Percentiles rank a stretch among this genome's conserved stretches.
Conservation (phyloP, 805 yeast species). For the Hanseniaspora osmophila region DNA sequence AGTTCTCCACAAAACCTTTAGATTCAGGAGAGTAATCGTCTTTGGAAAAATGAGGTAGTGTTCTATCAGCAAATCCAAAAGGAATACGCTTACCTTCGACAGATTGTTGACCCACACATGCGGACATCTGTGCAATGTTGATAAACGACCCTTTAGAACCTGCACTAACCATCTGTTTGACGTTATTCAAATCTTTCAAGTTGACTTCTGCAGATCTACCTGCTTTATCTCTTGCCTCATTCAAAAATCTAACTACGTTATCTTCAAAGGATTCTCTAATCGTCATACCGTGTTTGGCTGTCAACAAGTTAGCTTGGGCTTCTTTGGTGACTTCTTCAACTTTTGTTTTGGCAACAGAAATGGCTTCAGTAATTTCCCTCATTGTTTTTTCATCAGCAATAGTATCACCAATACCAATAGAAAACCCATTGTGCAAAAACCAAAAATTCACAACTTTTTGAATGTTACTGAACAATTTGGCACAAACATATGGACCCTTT, state of each 20-base stretch:
- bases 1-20: conserved; percentile 93
- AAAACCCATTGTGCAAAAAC: conserved; percentile 92
- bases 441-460: conserved; percentile 94
- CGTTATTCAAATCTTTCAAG: conserved; percentile 86
- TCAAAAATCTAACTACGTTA: conserved; percentile 84
- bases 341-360: conserved; percentile 81
- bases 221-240: conserved; percentile 97
- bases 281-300: conserved; percentile 99
- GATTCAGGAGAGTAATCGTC: conserved; percentile 98
- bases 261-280: conserved; percentile 96
- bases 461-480: conserved; percentile 77
- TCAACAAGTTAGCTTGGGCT: conserved; percentile 77
- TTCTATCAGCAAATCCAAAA: conserved; percentile 90
- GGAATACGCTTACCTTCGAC: conserved; percentile 99
- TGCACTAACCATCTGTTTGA: conserved; percentile 97
- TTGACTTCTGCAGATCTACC: conserved; percentile 97
- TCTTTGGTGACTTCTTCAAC: conserved; percentile 87
- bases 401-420: conserved; percentile 99
- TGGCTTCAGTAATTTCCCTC: conserved; percentile 85
- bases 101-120: conserved; percentile 99
- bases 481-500: conserved; percentile 85
- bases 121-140: conserved; percentile 98
- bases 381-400: conserved; percentile 96
- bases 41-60: conserved; percentile 93
- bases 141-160: conserved; percentile 99